phyloP scores from a whole-genome alignment of 2,329 filamentous ascomycete genomes.

The Endoconidiophora laricicola region DNA sequence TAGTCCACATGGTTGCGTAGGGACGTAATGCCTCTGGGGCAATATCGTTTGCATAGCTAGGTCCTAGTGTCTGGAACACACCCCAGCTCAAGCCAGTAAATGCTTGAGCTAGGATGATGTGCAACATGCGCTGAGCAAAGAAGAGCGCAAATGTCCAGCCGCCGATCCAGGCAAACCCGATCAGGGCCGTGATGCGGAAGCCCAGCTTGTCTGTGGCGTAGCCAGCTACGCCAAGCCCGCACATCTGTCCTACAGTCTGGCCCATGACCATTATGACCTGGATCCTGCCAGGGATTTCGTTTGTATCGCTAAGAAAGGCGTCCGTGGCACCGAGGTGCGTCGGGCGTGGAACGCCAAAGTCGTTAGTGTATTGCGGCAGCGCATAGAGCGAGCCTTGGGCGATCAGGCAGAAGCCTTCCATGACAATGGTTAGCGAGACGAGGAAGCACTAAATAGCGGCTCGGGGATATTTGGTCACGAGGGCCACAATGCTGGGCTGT shows the following conservation, averaged over 20 bases:
- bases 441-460: constrained; percentile 12
- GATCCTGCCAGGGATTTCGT: constrained; percentile 28
- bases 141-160: constrained; percentile 27
- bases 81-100: constrained; percentile 26
- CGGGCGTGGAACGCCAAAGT: constrained; percentile 17
- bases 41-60: constrained; percentile 27
- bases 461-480: constrained; percentile 10
- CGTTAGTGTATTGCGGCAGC: constrained; percentile 19
- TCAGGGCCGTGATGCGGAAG: constrained; percentile 26
- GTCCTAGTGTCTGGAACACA: constrained; percentile 24
- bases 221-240: constrained; percentile 28
- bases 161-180: constrained; percentile 20
- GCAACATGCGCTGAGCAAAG: constrained; percentile 22
- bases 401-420: constrained; percentile 13
- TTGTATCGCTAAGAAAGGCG: constrained; percentile 13
- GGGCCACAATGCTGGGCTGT: neutral
- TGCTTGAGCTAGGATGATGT: constrained; percentile 24
- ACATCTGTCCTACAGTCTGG: constrained; percentile 27
- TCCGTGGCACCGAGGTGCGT: neutral
- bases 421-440: constrained; percentile 13
- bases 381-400: constrained; percentile 14
- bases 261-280: constrained; percentile 28
- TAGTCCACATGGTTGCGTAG: constrained; percentile 25
- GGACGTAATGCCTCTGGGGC: constrained; percentile 20
- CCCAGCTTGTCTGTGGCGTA: constrained; percentile 24